Conservation (phyloP, 2,329 filamentous ascomycete genomes). For the Fusarium marasasianum region DNA sequence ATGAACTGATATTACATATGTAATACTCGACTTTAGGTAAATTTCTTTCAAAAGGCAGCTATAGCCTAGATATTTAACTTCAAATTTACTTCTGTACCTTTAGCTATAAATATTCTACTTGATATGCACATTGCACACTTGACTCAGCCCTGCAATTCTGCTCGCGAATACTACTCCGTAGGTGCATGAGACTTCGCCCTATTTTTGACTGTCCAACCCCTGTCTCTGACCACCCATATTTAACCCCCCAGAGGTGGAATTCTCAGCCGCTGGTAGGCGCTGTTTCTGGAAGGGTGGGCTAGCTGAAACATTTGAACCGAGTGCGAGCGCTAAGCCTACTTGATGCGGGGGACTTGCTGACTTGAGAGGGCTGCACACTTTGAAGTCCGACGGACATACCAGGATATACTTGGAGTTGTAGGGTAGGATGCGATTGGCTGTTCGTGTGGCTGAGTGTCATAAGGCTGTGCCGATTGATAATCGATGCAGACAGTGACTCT, state of each 20-base stretch:
- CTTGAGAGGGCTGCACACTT: neutral
- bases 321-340: neutral
- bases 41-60: neutral
- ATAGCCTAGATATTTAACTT: too few relatives aligned
- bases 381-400: neutral
- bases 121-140: accelerated
- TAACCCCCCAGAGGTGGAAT: neutral
- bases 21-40: too few relatives aligned
- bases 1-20: accelerated
- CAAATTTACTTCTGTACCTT: too few relatives aligned
- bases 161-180: neutral
- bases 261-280: neutral
- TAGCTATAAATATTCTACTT: neutral
- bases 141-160: neutral
- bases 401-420: neutral
- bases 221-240: neutral
- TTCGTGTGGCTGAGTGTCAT: neutral
- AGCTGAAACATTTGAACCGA: neutral
- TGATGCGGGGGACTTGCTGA: neutral
- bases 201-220: neutral
- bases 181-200: neutral
- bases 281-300: neutral
- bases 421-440: neutral
- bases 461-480: neutral
- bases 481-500: neutral